Conservation (phyloP, 148 eudicot species). For the Rhododendron mucronatum region DNA sequence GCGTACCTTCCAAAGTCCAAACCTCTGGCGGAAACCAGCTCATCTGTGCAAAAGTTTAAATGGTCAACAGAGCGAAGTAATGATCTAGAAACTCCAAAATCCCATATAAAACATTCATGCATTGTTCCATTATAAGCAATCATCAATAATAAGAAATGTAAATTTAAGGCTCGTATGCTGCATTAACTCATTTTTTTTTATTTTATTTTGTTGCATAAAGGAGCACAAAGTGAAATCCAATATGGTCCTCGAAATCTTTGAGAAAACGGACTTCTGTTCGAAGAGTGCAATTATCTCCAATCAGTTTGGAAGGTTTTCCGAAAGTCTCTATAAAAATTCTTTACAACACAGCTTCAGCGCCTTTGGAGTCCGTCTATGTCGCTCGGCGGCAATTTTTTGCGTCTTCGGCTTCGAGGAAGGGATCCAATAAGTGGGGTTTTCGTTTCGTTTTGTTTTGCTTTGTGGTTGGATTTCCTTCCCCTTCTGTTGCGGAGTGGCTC, state of each 20-base stretch:
- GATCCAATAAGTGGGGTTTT: too few relatives aligned
- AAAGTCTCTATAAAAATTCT: background rate
- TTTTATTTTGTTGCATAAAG: background rate
- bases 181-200: background rate
- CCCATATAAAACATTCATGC: background rate
- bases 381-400: too few relatives aligned
- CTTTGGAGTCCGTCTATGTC: too few relatives aligned
- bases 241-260: background rate
- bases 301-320: background rate
- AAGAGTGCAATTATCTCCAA: background rate
- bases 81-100: background rate
- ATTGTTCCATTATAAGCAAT: background rate
- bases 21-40: constrained; percentile 25
- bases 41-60: constrained; percentile 23
- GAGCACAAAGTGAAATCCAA: background rate
- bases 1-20: constrained; percentile 16
- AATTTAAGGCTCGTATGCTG: background rate
- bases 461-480: too few relatives aligned
- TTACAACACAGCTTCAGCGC: too few relatives aligned
- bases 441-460: too few relatives aligned
- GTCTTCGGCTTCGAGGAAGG: too few relatives aligned
- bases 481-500: too few relatives aligned
- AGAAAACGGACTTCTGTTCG: background rate
- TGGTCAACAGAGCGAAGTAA: background rate
- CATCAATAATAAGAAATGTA: background rate